Evolutionary conservation across 768 basidiomycete species (phyloP).

Genomic region (Inosperma sp.): DNA sequence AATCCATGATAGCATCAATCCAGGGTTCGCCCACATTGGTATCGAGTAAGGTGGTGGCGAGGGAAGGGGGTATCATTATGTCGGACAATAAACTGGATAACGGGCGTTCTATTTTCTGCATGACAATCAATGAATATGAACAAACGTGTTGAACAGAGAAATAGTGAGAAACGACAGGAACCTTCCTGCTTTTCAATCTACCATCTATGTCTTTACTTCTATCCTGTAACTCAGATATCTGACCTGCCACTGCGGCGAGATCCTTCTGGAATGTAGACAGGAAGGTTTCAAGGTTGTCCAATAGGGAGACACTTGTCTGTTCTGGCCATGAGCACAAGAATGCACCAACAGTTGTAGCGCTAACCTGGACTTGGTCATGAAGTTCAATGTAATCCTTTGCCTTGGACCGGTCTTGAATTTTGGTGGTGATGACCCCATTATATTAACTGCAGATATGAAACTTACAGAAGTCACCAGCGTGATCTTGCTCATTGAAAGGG

Average conservation of each 20-base stretch:
- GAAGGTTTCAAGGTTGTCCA: conserved; percentile 87
- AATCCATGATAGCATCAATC: conserved; percentile 75
- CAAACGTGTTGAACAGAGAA: neutral
- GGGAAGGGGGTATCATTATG: conserved; percentile 75
- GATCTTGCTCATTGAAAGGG: conserved; percentile 9
- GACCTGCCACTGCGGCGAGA: conserved; percentile 89
- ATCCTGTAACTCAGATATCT: conserved; percentile 91
- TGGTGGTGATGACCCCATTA: neutral
- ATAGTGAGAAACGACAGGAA: conserved; percentile 33
- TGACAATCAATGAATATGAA: conserved; percentile 8
- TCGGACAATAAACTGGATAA: conserved; percentile 76
- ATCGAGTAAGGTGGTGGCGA: conserved; percentile 77
- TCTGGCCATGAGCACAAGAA: too few relatives aligned
- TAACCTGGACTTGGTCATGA: conserved; percentile 87
- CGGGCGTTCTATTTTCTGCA: conserved; percentile 83
- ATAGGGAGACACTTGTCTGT: conserved; percentile 80
- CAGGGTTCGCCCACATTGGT: conserved; percentile 84
- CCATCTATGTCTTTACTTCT: conserved; percentile 89
- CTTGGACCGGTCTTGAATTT: conserved; percentile 32
- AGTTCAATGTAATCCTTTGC: conserved; percentile 75
- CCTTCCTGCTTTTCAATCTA: conserved; percentile 78
- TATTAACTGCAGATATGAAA: conserved; percentile 7
- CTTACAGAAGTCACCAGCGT: conserved; percentile 33
- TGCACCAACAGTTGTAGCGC: too few relatives aligned
- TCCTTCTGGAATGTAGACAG: conserved; percentile 95